Evolutionary conservation across 2,329 filamentous ascomycete genomes (phyloP).

Genomic region (Conoideocrella luteorostrata): DNA sequence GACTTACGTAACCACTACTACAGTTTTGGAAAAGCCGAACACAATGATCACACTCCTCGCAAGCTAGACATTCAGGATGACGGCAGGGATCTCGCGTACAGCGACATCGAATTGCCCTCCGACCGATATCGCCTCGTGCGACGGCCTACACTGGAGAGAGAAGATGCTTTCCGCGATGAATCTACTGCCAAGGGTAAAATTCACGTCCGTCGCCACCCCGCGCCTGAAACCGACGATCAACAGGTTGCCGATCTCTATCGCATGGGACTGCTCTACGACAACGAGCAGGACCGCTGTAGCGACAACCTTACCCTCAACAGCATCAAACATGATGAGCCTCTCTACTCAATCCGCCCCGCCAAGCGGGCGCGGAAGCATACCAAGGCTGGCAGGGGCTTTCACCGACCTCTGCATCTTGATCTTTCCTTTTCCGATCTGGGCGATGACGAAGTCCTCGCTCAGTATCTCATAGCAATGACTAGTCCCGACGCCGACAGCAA

Average conservation of each 20-base stretch:
- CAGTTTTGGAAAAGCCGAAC: not conserved
- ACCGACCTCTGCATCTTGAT: slow-evolving; percentile 26
- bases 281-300: slow-evolving; percentile 23
- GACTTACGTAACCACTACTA: slow-evolving; percentile 9
- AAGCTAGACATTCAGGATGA: slow-evolving; percentile 20
- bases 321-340: slow-evolving; percentile 31
- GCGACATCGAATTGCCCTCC: slow-evolving; percentile 28
- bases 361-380: slow-evolving; percentile 24
- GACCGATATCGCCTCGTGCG: slow-evolving; percentile 28
- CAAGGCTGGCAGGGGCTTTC: slow-evolving; percentile 16
- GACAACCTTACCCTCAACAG: slow-evolving; percentile 31
- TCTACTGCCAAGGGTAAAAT: slow-evolving; percentile 29
- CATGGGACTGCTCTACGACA: slow-evolving; percentile 38
- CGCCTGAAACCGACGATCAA: slow-evolving; percentile 23
- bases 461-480: slow-evolving; percentile 23
- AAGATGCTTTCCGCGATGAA: slow-evolving; percentile 40
- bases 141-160: slow-evolving; percentile 36
- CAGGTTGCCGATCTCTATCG: slow-evolving; percentile 36
- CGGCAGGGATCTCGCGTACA: slow-evolving; percentile 28
- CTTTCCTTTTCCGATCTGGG: slow-evolving; percentile 37
- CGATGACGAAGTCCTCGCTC: slow-evolving; percentile 32
- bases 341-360: slow-evolving; percentile 31
- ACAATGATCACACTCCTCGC: not conserved
- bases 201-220: slow-evolving; percentile 16
- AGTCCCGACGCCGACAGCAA: slow-evolving; percentile 13